phyloP scores from a whole-genome alignment of 2,329 filamentous ascomycete species.

The Botrytis squamosa region DNA sequence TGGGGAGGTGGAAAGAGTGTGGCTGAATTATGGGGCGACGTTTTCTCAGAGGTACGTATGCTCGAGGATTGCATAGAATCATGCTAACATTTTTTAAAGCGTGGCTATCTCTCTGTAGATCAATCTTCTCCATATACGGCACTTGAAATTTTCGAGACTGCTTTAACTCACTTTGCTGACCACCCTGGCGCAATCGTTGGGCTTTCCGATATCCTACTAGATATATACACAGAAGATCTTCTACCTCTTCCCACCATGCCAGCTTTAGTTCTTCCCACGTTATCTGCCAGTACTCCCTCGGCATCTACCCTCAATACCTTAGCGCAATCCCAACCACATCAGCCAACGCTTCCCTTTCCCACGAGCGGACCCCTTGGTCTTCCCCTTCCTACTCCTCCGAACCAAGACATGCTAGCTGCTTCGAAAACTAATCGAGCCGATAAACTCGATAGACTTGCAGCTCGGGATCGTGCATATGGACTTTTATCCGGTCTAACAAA shows the following conservation, averaged over 20 bases:
- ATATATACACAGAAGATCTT: constrained; percentile 73
- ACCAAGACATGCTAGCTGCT: constrained; percentile 15
- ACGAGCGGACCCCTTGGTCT: constrained; percentile 36
- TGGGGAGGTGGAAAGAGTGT: constrained; percentile 82
- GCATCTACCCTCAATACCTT: constrained; percentile 30
- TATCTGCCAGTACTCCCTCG: constrained; percentile 30
- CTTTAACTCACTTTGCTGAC: constrained; percentile 74
- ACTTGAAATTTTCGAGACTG: constrained; percentile 75
- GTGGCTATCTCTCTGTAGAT: constrained; percentile 37
- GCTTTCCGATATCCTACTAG: constrained; percentile 79
- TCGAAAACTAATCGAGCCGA: constrained; percentile 27
- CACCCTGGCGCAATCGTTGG: constrained; percentile 79
- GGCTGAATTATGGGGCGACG: constrained; percentile 81
- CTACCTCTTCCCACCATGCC: constrained; percentile 54
- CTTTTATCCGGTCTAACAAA: constrained; percentile 82
- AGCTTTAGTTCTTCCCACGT: constrained; percentile 35
- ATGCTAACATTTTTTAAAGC: constrained; percentile 38
- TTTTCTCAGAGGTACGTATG: constrained; percentile 70
- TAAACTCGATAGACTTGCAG: constrained; percentile 70
- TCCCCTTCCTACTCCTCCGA: constrained; percentile 27
- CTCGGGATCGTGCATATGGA: constrained; percentile 83
- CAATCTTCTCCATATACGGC: constrained; percentile 59
- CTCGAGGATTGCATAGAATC: constrained; percentile 2
- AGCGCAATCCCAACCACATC: constrained; percentile 24
- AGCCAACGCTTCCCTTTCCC: constrained; percentile 21